Conservation (phyloP, 208 protist species). For the Eutreptiella sp. region DNA sequence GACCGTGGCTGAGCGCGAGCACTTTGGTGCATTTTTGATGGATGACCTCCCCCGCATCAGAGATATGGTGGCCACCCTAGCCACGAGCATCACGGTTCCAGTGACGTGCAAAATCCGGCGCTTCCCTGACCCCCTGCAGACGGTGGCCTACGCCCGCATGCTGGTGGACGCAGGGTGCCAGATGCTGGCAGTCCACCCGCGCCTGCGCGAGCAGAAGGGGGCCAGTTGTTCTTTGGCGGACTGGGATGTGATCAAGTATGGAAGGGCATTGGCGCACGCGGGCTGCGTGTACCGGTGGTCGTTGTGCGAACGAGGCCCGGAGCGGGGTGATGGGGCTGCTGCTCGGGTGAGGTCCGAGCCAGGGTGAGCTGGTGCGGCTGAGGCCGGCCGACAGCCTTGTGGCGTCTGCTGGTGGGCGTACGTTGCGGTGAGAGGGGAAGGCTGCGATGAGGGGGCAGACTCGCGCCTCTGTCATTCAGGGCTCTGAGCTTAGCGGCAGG, state of each 20-base stretch:
- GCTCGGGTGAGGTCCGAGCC: no score
- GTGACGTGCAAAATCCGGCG: slow-evolving; percentile 84
- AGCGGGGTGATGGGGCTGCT: no score
- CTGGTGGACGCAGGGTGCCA: slow-evolving; percentile 65
- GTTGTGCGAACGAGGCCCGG: no score
- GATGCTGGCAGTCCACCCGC: slow-evolving; percentile 71
- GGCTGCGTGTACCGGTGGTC: no score
- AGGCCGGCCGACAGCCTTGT: no score
- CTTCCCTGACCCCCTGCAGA: slow-evolving; percentile 67
- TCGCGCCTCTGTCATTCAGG: no score
- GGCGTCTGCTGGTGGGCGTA: no score
- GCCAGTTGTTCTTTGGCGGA: slow-evolving; percentile 55
- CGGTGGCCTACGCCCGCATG: slow-evolving; percentile 72
- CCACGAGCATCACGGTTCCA: slow-evolving; percentile 68
- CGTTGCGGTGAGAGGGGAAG: no score
- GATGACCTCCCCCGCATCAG: slow-evolving; percentile 69
- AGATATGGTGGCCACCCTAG: slow-evolving; percentile 64
- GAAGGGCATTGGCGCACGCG: no score
- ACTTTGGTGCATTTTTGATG: slow-evolving; percentile 84
- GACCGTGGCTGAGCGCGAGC: slow-evolving; percentile 72
- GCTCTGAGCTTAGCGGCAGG: no score
- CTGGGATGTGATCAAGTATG: slow-evolving; percentile 57
- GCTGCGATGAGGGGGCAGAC: no score
- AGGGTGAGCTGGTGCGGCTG: no score
- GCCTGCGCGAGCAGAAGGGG: slow-evolving; percentile 71